Percentiles rank a stretch among this genome's conserved stretches.
phyloP scores from a whole-genome alignment of 192 early-diverging fungal species.

The Paraglomus occultum region DNA sequence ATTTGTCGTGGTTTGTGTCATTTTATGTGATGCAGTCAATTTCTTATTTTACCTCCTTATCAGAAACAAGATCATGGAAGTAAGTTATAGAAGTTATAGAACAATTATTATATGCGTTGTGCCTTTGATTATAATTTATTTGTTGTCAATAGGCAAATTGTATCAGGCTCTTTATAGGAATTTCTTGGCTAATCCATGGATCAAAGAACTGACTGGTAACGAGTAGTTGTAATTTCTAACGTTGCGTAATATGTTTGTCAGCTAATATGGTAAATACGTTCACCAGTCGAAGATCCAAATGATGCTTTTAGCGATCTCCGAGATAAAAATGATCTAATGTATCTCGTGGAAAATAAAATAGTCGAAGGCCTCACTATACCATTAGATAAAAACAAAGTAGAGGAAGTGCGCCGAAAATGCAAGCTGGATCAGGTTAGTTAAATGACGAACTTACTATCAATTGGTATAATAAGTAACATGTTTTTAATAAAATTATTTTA shows the following conservation, averaged over 20 bases:
- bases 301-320: conserved; percentile 84
- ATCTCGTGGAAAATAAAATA: conserved; percentile 52
- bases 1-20: background rate
- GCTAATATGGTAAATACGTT: conserved; percentile 6
- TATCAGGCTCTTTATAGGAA: conserved; percentile 61
- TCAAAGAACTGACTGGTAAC: conserved; percentile 62
- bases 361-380: conserved; percentile 64
- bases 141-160: conserved; percentile 43
- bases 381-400: conserved; percentile 48
- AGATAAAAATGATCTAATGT: conserved; percentile 78
- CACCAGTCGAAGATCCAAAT: conserved; percentile 89
- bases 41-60: conserved; percentile 89
- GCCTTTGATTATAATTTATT: background rate
- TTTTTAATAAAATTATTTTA: background rate
- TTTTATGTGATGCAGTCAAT: conserved; percentile 66
- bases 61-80: conserved; percentile 82
- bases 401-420: conserved; percentile 52
- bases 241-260: conserved; percentile 19
- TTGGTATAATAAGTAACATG: background rate
- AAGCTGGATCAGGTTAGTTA: conserved; percentile 73
- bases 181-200: conserved; percentile 44
- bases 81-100: conserved; percentile 24
- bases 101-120: background rate
- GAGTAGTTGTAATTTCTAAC: conserved; percentile 6
- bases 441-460: background rate